phyloP scores from a whole-genome alignment of 805 yeast genomes.

The Yarrowia bubula region DNA sequence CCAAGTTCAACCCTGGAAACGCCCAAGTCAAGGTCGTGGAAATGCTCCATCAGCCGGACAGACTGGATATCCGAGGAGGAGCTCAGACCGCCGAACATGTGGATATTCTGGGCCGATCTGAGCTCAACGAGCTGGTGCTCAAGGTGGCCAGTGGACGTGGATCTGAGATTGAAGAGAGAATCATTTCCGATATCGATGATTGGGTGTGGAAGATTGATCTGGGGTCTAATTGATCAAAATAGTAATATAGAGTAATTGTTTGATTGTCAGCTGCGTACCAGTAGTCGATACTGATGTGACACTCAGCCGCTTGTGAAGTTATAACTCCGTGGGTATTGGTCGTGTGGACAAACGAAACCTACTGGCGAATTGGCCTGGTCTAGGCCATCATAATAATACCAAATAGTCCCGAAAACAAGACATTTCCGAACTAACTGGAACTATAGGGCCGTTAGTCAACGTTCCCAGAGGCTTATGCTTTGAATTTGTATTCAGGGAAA shows the following conservation, averaged over 20 bases:
- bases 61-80: slow-evolving; percentile 94
- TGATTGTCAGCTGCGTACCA: background rate
- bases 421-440: too few relatives aligned
- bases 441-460: too few relatives aligned
- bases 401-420: too few relatives aligned
- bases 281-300: too few relatives aligned
- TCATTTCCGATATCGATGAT: slow-evolving; percentile 56
- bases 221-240: slow-evolving; percentile 31
- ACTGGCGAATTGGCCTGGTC: too few relatives aligned
- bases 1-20: slow-evolving; percentile 75
- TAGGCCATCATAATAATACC: too few relatives aligned
- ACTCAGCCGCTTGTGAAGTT: too few relatives aligned
- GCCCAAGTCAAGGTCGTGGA: slow-evolving; percentile 77
- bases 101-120: slow-evolving; percentile 91
- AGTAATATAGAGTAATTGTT: background rate
- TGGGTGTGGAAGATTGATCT: slow-evolving; percentile 61
- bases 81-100: slow-evolving; percentile 98
- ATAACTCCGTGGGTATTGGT: too few relatives aligned
- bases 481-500: too few relatives aligned
- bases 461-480: too few relatives aligned
- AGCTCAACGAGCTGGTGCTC: slow-evolving; percentile 79
- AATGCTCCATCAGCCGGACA: slow-evolving; percentile 87
- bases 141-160: slow-evolving; percentile 83
- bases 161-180: slow-evolving; percentile 57
- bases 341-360: too few relatives aligned